Evolutionary conservation across 768 basidiomycete genomes (phyloP).

Genomic region (Lentinula raphanica): DNA sequence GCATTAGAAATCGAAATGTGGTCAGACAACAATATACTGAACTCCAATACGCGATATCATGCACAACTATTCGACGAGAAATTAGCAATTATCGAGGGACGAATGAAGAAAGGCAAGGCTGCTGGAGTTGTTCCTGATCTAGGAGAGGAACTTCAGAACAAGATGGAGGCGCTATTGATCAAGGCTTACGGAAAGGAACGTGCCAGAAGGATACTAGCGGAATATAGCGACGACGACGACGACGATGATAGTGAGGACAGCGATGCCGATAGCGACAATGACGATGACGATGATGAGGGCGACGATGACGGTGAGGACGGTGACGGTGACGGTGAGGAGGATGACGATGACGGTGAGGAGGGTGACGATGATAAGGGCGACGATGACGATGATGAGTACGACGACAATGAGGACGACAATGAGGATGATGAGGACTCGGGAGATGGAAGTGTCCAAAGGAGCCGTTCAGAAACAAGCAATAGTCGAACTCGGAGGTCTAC

Average conservation of each 20-base stretch:
- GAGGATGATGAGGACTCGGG: neutral
- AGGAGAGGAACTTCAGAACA: neutral
- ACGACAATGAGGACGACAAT: neutral
- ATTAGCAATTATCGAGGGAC: conserved; percentile 12
- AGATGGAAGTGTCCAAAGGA: neutral
- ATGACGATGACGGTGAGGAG: neutral
- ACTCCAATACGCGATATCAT: conserved; percentile 36
- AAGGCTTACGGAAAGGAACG: neutral
- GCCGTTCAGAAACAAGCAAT: neutral
- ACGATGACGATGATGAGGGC: neutral
- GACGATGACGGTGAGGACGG: neutral
- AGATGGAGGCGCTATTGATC: conserved; percentile 10
- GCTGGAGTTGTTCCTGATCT: neutral
- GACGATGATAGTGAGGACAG: neutral
- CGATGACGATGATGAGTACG: neutral
- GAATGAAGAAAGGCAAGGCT: neutral
- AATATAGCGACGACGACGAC: neutral
- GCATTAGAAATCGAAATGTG: conserved; percentile 35
- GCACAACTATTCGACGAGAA: conserved; percentile 46
- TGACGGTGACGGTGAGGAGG: neutral
- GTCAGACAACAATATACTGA: conserved; percentile 35
- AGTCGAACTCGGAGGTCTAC: neutral
- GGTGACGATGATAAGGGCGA: neutral
- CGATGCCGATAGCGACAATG: neutral
- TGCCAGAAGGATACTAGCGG: neutral